phyloP scores from a whole-genome alignment of 2,329 filamentous ascomycete genomes.

The Penicillium hordei region DNA sequence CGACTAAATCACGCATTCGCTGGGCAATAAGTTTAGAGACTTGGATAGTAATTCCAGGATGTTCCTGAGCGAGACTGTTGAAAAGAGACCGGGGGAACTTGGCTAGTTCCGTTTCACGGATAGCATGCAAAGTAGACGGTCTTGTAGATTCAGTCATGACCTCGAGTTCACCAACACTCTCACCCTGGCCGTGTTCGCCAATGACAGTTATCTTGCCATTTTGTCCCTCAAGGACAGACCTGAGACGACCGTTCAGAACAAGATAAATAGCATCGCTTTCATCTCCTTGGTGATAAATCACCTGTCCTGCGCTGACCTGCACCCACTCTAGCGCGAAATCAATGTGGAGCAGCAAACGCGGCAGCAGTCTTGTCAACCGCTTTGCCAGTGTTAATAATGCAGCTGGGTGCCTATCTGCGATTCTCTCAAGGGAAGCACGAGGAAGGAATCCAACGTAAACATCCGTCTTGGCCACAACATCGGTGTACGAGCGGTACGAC shows the following conservation, averaged over 20 bases:
- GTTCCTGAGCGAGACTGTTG: constrained; percentile 95
- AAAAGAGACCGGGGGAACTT: constrained; percentile 95
- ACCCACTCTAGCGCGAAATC: constrained; percentile 99
- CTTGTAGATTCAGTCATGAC: constrained; percentile 91
- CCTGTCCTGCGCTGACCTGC: constrained; percentile 90
- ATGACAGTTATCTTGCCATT: constrained; percentile 81
- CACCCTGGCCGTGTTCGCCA: constrained; percentile 93
- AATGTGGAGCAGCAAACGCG: constrained; percentile 88
- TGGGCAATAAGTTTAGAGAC: constrained; percentile 98
- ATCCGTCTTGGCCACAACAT: constrained; percentile 95
- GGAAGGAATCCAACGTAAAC: constrained; percentile 97
- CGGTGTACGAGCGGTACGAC: constrained; percentile 92
- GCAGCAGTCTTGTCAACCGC: constrained; percentile 82
- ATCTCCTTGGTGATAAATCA: constrained; percentile 89
- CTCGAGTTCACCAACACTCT: constrained; percentile 95
- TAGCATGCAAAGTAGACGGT: constrained; percentile 90
- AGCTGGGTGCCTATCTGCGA: constrained; percentile 89
- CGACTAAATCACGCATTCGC: constrained; percentile 84
- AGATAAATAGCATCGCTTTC: constrained; percentile 99
- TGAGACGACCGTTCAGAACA: constrained; percentile 86
- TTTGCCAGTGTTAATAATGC: constrained; percentile 96
- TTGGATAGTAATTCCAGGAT: constrained; percentile 97
- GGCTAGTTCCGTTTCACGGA: constrained; percentile 91
- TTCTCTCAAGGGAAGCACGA: constrained; percentile 78
- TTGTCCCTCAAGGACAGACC: constrained; percentile 77